These are phyloP conservation scores for Exophiala alcalophila DNA, from an alignment of 2,329 filamentous ascomycete genomes.

Conservation along the genomic window DNA sequence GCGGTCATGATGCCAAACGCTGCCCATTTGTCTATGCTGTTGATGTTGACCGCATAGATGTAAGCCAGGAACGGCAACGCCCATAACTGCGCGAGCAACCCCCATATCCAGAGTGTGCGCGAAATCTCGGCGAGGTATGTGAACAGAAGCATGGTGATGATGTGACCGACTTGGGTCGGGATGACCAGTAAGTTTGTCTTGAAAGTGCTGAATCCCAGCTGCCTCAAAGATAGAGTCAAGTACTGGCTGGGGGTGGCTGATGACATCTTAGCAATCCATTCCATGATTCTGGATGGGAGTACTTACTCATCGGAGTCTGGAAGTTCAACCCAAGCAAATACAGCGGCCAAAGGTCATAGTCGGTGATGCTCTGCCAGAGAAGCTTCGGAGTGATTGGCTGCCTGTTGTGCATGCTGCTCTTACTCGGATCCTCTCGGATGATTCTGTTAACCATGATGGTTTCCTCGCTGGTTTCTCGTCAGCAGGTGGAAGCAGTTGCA, in stretches of 20 bases:
- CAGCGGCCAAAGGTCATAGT: conserved; percentile 41
- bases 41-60: conserved; percentile 43
- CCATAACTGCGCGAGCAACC: conserved; percentile 51
- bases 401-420: conserved; percentile 39
- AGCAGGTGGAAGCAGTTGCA: neutral
- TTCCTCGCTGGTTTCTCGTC: conserved; percentile 47
- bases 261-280: conserved; percentile 33
- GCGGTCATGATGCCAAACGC: conserved; percentile 42
- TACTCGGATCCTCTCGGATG: conserved; percentile 44
- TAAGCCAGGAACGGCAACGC: conserved; percentile 52
- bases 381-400: conserved; percentile 34
- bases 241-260: conserved; percentile 45
- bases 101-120: conserved; percentile 48
- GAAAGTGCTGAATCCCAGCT: conserved; percentile 39
- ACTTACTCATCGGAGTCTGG: conserved; percentile 24
- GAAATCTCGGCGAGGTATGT: conserved; percentile 37
- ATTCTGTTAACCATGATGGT: conserved; percentile 61
- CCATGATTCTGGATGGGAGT: neutral
- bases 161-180: conserved; percentile 55
- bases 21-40: conserved; percentile 45
- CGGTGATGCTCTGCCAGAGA: conserved; percentile 36
- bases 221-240: conserved; percentile 45
- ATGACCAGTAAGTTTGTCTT: conserved; percentile 59
- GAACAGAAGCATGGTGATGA: conserved; percentile 56
- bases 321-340: conserved; percentile 36